phyloP scores from a whole-genome alignment of 352 stramenopile species.

The Peronosclerospora sorghi region DNA sequence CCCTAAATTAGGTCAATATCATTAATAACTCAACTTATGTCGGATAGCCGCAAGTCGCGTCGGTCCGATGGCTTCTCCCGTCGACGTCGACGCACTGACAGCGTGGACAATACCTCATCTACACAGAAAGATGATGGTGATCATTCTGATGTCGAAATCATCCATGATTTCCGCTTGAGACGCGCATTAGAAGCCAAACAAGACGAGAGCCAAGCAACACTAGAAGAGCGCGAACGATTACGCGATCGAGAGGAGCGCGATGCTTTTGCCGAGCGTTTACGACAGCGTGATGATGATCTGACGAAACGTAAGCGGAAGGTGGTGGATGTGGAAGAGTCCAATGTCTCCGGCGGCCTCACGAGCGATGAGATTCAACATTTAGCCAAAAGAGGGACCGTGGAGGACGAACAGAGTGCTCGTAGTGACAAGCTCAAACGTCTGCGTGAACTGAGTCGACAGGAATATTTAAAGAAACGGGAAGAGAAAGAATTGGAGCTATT shows the following conservation, averaged over 20 bases:
- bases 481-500: conserved; percentile 95
- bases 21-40: no score
- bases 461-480: conserved; percentile 96
- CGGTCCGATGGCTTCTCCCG: conserved; percentile 29
- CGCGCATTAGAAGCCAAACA: conserved; percentile 16
- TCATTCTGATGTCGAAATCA: conserved; percentile 21
- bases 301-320: conserved; percentile 52
- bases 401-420: conserved; percentile 21
- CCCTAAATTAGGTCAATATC: no score
- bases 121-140: conserved; percentile 1
- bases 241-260: conserved; percentile 64
- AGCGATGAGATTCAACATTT: conserved; percentile 78
- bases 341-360: conserved; percentile 32
- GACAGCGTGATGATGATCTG: conserved; percentile 61
- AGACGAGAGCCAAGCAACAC: conserved; percentile 12
- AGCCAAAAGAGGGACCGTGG: conserved; percentile 59
- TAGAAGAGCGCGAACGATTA: conserved; percentile 39
- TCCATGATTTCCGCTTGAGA: conserved; percentile 37
- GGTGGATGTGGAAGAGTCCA: conserved; percentile 18
- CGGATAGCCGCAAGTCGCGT: conserved; percentile 3
- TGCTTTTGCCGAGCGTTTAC: conserved; percentile 71
- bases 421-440: conserved; percentile 65
- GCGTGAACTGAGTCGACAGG: conserved; percentile 87
- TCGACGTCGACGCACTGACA: conserved; percentile 15
- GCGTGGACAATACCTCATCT: conserved; percentile 1